phyloP scores from a whole-genome alignment of 2,329 filamentous ascomycete genomes.

The Sporothrix globosa region DNA sequence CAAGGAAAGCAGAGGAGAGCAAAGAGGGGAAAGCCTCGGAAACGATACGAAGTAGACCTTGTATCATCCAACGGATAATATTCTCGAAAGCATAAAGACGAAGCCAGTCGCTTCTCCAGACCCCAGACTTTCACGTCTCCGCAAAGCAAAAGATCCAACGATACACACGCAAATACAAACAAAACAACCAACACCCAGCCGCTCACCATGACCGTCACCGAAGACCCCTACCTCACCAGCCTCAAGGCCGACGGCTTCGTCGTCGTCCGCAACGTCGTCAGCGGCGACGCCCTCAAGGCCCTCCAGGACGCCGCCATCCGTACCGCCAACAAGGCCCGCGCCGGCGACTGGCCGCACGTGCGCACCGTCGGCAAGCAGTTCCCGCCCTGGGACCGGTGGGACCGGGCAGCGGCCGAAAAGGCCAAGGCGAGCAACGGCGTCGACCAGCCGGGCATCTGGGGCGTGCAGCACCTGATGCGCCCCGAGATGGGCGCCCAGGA shows the following conservation, averaged over 20 bases:
- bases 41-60: not conserved
- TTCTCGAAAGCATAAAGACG: not conserved
- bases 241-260: conserved; percentile 77
- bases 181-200: not conserved
- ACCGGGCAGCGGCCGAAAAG: conserved; percentile 51
- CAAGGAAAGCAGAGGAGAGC: not conserved
- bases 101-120: conserved; percentile 1
- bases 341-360: conserved; percentile 78
- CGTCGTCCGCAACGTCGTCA: conserved; percentile 67
- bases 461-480: conserved; percentile 82
- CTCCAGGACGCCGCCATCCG: conserved; percentile 64
- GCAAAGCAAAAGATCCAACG: not conserved
- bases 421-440: conserved; percentile 14
- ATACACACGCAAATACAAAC: not conserved
- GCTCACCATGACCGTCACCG: conserved; percentile 16
- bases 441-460: conserved; percentile 74
- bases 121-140: not conserved
- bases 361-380: conserved; percentile 89
- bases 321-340: conserved; percentile 64
- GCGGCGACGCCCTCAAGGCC: conserved; percentile 53
- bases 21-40: conserved; percentile 16
- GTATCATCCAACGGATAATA: not conserved
- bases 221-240: conserved; percentile 49
- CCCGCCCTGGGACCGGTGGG: conserved; percentile 72
- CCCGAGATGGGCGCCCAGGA: conserved; percentile 62